phyloP scores from a whole-genome alignment of 2,329 filamentous ascomycete species.

The Trichoderma sp. region DNA sequence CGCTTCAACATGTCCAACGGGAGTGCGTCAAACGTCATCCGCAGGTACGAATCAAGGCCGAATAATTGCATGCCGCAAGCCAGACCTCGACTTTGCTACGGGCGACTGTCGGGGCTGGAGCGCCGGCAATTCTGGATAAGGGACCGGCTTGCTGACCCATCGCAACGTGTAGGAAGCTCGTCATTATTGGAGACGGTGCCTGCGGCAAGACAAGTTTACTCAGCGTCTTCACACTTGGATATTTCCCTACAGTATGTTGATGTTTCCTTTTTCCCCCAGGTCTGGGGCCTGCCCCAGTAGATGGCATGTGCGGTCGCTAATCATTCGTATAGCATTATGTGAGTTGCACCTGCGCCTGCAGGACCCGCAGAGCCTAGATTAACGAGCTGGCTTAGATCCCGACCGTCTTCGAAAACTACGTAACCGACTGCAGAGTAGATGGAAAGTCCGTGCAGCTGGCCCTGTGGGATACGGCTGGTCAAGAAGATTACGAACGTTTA shows the following conservation, averaged over 20 bases:
- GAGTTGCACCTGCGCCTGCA: slow-evolving; percentile 36
- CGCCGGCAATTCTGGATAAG: not conserved
- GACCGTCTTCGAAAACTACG: slow-evolving; percentile 99
- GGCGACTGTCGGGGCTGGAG: not conserved
- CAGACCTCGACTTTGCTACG: not conserved
- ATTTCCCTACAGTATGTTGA: slow-evolving; percentile 88
- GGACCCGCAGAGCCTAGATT: slow-evolving; percentile 27
- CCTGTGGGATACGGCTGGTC: slow-evolving; percentile 98
- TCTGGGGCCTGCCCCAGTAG: slow-evolving; percentile 2
- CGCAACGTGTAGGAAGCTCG: slow-evolving; percentile 70
- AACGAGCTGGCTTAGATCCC: slow-evolving; percentile 62
- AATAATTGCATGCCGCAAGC: not conserved
- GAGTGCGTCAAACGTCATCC: slow-evolving; percentile 60
- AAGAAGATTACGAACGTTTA: slow-evolving; percentile 97
- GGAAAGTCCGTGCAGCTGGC: slow-evolving; percentile 98
- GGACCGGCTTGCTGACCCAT: slow-evolving; percentile 27
- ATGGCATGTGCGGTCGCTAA: slow-evolving; percentile 33
- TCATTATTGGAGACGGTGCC: slow-evolving; percentile 95
- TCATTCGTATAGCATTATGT: slow-evolving; percentile 57
- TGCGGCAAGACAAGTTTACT: slow-evolving; percentile 97
- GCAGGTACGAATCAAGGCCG: slow-evolving; percentile 55
- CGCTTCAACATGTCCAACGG: slow-evolving; percentile 46
- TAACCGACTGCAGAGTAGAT: slow-evolving; percentile 97
- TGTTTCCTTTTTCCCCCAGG: slow-evolving; percentile 43
- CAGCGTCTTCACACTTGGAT: slow-evolving; percentile 96